Base-by-base conservation (phyloP, 495 filamentous ascomycete species). In the Neurospora sublineolata region DNA sequence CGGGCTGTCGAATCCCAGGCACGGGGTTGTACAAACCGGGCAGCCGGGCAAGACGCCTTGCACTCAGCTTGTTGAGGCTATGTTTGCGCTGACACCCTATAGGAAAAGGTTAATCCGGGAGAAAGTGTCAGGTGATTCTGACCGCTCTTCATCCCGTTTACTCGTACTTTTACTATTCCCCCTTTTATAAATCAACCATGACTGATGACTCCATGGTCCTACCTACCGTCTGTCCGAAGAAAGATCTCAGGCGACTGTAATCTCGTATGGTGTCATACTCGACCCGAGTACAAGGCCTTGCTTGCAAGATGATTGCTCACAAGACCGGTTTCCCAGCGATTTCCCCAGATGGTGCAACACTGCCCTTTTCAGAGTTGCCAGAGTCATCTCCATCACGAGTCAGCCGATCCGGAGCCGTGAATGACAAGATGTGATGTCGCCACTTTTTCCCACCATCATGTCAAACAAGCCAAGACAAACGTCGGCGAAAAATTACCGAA, bases 201-300 rank as follows among this genome's bases (percentile, higher is more conserved):
- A 64, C 52, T 30, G 52, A 18, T 64, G 52, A 60, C 52, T 64
- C 52, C 7, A 18, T 18, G 52, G 52, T 18, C 52, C 27, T 64
- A 36, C 52, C 27, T 64, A 36, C 52, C 27, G 52, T 64, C 27
- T 64, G 23, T 64, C 52, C 52, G 12, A 60, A 8, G 12, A 16
- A 30, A 18, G 27, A 30, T 10, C 67, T 76, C 74, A 69, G 69
- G 41, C 58, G 68, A 76, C 73, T 36, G 33, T 71, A 73, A 76
- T 74, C 42, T 74, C 60, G 60, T 52, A 69, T 76, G 46, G 73
- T 68, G 16, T 70, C 71, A 76, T 71, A 64, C 52, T 41, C 70
- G 46, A 69, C 68, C 4, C 23, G 70, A 37, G 30, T 37, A 41
- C 33, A 38, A 38, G 20, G 30, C 46, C 64, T 8, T 67, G 69